A percentile compares a stretch with the other conserved stretches of the same genome.
These are phyloP conservation scores for Puccinia novopanici DNA, from an alignment of 1,284 basidiomycete species.

Conservation along the genomic window DNA sequence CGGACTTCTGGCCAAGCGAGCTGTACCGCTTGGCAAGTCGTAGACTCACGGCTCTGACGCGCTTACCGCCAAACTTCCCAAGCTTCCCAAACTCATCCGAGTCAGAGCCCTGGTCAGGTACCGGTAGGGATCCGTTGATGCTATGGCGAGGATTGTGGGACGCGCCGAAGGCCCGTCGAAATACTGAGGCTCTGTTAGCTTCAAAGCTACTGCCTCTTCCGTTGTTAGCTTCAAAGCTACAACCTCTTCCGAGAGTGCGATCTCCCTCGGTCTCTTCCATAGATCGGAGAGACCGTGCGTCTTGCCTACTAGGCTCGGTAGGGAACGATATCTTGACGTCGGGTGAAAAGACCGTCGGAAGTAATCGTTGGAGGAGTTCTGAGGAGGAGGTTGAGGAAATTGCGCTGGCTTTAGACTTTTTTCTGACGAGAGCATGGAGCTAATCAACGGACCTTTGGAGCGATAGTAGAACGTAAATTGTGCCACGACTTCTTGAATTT, in stretches of 20 bases:
- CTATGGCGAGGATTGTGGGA: constrained; percentile 28
- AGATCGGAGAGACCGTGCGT: constrained; percentile 26
- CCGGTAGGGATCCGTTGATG: constrained; percentile 12
- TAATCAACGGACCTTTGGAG: constrained; percentile 32
- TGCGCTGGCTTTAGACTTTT: neutral
- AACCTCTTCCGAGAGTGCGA: neutral
- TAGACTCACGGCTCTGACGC: constrained; percentile 46
- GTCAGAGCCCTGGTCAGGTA: constrained; percentile 11
- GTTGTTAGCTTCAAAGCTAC: constrained; percentile 19
- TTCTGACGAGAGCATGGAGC: neutral
- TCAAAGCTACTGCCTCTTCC: neutral
- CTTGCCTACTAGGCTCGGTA: constrained; percentile 7
- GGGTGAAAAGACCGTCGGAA: constrained; percentile 16
- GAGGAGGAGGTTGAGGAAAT: neutral
- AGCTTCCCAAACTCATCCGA: constrained; percentile 43
- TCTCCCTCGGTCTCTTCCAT: neutral
- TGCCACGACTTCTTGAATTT: constrained; percentile 37
- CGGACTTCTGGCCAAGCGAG: constrained; percentile 35
- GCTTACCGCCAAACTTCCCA: constrained; percentile 35
- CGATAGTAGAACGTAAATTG: constrained; percentile 46
- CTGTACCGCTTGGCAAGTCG: constrained; percentile 43
- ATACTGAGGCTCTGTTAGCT: constrained; percentile 22
- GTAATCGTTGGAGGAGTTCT: constrained; percentile 28
- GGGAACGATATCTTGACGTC: constrained; percentile 43
- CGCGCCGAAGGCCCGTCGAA: constrained; percentile 36